These are phyloP conservation scores for Pelargonium myrrhifolium DNA, from an alignment of 441 rosid genomes.

Conservation along the genomic window DNA sequence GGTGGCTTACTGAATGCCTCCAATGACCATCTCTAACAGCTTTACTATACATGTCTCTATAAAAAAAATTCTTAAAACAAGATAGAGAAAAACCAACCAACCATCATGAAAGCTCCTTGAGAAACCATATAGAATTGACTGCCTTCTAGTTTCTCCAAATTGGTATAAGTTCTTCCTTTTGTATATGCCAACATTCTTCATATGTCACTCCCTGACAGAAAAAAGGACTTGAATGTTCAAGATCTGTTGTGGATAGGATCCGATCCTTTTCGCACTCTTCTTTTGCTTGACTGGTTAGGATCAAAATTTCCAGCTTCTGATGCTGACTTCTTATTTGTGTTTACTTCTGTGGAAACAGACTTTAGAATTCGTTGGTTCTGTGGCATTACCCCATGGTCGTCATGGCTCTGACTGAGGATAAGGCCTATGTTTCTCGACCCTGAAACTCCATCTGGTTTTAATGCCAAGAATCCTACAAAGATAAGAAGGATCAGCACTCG, in stretches of 20 bases:
- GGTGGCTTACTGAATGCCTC: slow-evolving; percentile 21
- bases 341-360: slow-evolving; percentile 30
- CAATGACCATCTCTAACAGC: slow-evolving; percentile 23
- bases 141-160: slow-evolving; percentile 27
- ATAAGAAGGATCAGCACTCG: slow-evolving; percentile 46
- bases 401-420: slow-evolving; percentile 28
- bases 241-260: slow-evolving; percentile 95
- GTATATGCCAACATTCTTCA: slow-evolving; percentile 27
- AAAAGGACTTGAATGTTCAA: slow-evolving; percentile 24
- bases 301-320: slow-evolving; percentile 30
- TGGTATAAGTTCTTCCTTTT: slow-evolving; percentile 27
- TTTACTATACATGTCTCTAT: slow-evolving; percentile 41
- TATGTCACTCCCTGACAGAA: slow-evolving; percentile 24
- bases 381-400: slow-evolving; percentile 22
- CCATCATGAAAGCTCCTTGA: slow-evolving; percentile 26
- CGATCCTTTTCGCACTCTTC: slow-evolving; percentile 73
- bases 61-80: slow-evolving; percentile 23
- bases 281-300: slow-evolving; percentile 62
- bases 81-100: slow-evolving; percentile 27
- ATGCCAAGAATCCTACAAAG: slow-evolving; percentile 44
- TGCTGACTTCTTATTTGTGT: slow-evolving; percentile 31
- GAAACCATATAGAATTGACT: slow-evolving; percentile 21
- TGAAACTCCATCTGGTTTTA: slow-evolving; percentile 33
- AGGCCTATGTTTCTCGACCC: slow-evolving; percentile 33
- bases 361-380: slow-evolving; percentile 34